Conservation (phyloP, 2,329 filamentous ascomycete species). For the Aspergillus brunneoviolaceus region DNA sequence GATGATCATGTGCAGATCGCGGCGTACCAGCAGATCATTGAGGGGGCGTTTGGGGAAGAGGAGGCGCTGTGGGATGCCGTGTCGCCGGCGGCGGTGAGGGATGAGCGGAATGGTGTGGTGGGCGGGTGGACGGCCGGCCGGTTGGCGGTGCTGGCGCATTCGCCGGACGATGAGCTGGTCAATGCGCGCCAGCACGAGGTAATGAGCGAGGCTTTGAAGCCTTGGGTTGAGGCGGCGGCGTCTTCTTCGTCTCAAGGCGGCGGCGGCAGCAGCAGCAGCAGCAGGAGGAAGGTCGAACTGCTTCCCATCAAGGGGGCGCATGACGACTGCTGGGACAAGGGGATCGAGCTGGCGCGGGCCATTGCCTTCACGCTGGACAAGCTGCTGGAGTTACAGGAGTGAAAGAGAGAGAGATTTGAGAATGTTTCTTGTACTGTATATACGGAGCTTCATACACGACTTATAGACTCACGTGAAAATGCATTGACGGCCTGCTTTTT, state of each 20-base stretch:
- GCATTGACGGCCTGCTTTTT: background rate
- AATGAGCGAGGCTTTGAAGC: constrained; percentile 53
- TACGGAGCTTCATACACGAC: background rate
- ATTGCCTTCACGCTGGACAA: constrained; percentile 34
- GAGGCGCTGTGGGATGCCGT: constrained; percentile 39
- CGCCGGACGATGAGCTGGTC: constrained; percentile 43
- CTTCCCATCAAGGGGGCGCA: constrained; percentile 41
- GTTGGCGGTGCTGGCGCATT: constrained; percentile 43
- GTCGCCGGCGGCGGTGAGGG: constrained; percentile 39
- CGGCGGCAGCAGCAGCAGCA: constrained; percentile 8
- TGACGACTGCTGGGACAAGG: constrained; percentile 44
- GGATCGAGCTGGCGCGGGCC: constrained; percentile 40
- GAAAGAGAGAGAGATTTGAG: background rate
- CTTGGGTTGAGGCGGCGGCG: constrained; percentile 38
- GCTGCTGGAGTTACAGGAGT: constrained; percentile 24
- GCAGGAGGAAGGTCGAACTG: constrained; percentile 41
- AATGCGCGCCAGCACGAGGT: constrained; percentile 37
- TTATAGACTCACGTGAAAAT: background rate
- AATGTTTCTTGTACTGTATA: background rate
- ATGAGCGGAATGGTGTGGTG: constrained; percentile 27
- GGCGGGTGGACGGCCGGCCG: constrained; percentile 36
- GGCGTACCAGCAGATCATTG: constrained; percentile 42
- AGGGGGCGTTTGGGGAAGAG: constrained; percentile 44
- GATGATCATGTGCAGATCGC: constrained; percentile 32
- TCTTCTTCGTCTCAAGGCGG: background rate